Percentiles rank a stretch among this genome's conserved stretches.
Conservation (phyloP, 495 filamentous ascomycete species). For the Penicillium samsonianum region DNA sequence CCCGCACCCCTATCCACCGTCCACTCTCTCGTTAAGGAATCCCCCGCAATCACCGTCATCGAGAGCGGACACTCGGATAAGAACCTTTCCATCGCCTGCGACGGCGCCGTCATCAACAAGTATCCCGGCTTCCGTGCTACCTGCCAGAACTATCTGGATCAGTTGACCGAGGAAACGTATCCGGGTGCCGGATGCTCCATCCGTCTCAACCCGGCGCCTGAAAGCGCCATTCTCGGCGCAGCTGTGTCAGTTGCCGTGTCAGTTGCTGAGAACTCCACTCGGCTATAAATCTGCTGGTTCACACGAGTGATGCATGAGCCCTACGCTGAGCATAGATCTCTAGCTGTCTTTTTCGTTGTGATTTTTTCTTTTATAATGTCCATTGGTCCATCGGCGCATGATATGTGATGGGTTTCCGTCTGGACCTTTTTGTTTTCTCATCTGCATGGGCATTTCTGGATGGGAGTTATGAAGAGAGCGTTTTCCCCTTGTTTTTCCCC, state of each 20-base stretch:
- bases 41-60: constrained; percentile 44
- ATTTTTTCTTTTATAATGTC: constrained; percentile 11
- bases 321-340: constrained; percentile 18
- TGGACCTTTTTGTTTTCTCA: not conserved
- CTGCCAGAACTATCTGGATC: constrained; percentile 52
- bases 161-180: constrained; percentile 40
- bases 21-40: constrained; percentile 35
- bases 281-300: constrained; percentile 3
- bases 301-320: constrained; percentile 20
- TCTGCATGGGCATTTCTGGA: constrained; percentile 13
- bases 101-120: constrained; percentile 62
- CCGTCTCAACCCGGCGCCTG: constrained; percentile 50
- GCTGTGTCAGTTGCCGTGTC: constrained; percentile 58
- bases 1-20: constrained; percentile 19
- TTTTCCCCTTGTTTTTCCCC: not conserved
- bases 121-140: constrained; percentile 56
- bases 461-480: constrained; percentile 10
- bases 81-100: constrained; percentile 53
- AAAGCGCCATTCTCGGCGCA: constrained; percentile 58
- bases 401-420: constrained; percentile 10
- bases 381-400: constrained; percentile 24
- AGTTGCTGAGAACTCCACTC: constrained; percentile 26
- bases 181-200: constrained; percentile 29
- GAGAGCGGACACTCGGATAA: constrained; percentile 37
- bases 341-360: constrained; percentile 18